These are phyloP conservation scores for Cocos nucifera DNA, from an alignment of 176 grass and related monocot genomes.

Conservation along the genomic window DNA sequence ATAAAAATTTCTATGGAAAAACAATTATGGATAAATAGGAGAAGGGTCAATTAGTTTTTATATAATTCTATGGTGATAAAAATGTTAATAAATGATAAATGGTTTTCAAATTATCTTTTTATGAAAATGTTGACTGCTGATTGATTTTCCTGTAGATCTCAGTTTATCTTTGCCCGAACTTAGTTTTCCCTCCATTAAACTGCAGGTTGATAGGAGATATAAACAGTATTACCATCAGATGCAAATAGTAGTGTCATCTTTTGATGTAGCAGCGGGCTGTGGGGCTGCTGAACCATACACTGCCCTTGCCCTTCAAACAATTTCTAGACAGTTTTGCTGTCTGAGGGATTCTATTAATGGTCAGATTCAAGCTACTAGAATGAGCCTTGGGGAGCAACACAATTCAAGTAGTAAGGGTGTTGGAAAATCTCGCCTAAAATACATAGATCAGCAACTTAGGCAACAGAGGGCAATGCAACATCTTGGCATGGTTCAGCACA, in stretches of 20 bases:
- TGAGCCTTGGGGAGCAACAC: constrained; percentile 78
- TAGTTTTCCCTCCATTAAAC: neutral
- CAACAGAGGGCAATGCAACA: constrained; percentile 86
- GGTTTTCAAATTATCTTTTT: too few species aligned
- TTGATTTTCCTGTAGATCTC: too few species aligned
- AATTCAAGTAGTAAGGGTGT: constrained; percentile 50
- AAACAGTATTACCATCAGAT: constrained; percentile 98
- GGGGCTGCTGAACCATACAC: constrained; percentile 84
- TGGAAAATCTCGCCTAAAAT: constrained; percentile 70
- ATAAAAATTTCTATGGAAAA: too few species aligned
- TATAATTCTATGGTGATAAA: too few species aligned
- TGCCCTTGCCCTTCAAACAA: constrained; percentile 91
- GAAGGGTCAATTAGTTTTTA: too few species aligned
- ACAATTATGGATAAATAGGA: too few species aligned
- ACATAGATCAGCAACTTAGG: constrained; percentile 89
- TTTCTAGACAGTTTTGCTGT: constrained; percentile 79
- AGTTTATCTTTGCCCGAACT: too few species aligned
- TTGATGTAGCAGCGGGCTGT: constrained; percentile 69
- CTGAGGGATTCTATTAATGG: constrained; percentile 82
- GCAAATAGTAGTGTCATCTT: constrained; percentile 83
- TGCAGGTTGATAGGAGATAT: constrained; percentile 84
- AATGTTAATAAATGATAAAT: too few species aligned
- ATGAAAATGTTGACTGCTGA: too few species aligned
- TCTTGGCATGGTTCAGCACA: constrained; percentile 89
- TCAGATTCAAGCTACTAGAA: constrained; percentile 60